phyloP scores from a whole-genome alignment of 2,329 filamentous ascomycete species.

The Aspergillus flavus region DNA sequence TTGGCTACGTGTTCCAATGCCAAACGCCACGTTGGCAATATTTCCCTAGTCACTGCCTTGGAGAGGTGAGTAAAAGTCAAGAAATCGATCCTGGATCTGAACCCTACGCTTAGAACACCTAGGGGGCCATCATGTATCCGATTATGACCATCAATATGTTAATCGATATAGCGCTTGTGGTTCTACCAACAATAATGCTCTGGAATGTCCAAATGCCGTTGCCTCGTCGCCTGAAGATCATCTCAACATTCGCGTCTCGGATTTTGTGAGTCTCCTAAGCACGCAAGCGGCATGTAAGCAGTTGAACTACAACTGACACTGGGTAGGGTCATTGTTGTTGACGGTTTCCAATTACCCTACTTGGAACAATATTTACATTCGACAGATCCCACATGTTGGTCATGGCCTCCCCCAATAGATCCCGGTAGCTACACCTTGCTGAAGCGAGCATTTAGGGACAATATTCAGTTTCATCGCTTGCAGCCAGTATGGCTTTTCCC shows the following conservation, averaged over 20 bases:
- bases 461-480: conserved; percentile 16
- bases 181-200: conserved; percentile 11
- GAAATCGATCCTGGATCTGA: neutral
- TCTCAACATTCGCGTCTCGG: conserved; percentile 7
- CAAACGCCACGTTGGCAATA: conserved; percentile 6
- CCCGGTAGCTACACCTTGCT: neutral
- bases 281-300: neutral
- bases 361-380: conserved; percentile 14
- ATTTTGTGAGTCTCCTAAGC: neutral
- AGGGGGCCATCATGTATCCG: conserved; percentile 16
- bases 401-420: neutral
- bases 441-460: conserved; percentile 6
- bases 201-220: conserved; percentile 18
- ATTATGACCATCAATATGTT: conserved; percentile 14
- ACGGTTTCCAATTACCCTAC: conserved; percentile 1
- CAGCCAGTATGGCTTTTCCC: conserved; percentile 12
- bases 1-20: conserved; percentile 21
- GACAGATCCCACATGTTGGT: conserved; percentile 17
- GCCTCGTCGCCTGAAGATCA: conserved; percentile 5
- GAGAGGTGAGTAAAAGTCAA: neutral
- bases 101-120: neutral
- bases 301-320: neutral
- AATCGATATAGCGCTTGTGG: conserved; percentile 9
- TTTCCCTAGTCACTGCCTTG: neutral
- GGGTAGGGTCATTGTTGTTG: conserved; percentile 2